phyloP scores from a whole-genome alignment of 495 filamentous ascomycete genomes.

The Talaromyces trachyspermus region DNA sequence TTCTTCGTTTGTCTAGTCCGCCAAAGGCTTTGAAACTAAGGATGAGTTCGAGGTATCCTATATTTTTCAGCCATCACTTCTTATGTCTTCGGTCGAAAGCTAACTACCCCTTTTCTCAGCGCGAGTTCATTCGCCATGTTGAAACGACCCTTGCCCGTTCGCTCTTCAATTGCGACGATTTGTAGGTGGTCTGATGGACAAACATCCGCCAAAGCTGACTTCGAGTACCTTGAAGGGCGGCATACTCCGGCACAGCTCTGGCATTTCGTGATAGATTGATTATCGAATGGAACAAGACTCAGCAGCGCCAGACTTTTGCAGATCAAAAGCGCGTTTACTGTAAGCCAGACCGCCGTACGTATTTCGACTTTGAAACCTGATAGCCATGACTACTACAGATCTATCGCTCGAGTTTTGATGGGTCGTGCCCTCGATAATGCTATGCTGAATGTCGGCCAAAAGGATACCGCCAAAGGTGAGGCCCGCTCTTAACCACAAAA shows the following conservation, averaged over 20 bases:
- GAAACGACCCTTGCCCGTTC: conserved; percentile 95
- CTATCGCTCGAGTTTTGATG: conserved; percentile 97
- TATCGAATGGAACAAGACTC: conserved; percentile 95
- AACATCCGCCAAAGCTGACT: conserved; percentile 4
- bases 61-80: too few relatives aligned
- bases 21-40: conserved; percentile 63
- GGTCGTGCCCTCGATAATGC: conserved; percentile 94
- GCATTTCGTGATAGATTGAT: conserved; percentile 90
- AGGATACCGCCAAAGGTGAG: conserved; percentile 71
- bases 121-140: conserved; percentile 70
- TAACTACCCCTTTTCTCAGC: conserved; percentile 55
- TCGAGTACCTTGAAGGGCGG: conserved; percentile 47
- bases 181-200: conserved; percentile 27
- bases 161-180: conserved; percentile 96
- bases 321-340: conserved; percentile 93
- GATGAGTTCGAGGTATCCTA: conserved; percentile 58
- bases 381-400: conserved; percentile 35
- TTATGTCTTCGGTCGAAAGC: too few relatives aligned
- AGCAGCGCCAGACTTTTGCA: conserved; percentile 84
- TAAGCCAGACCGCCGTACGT: conserved; percentile 23
- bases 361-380: conserved; percentile 9
- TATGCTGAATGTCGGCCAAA: conserved; percentile 90
- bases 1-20: conserved; percentile 35
- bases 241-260: conserved; percentile 82
- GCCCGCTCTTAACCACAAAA: neutral